Conservation (phyloP, 2,329 filamentous ascomycete genomes). For the Ascomycota sp. region DNA sequence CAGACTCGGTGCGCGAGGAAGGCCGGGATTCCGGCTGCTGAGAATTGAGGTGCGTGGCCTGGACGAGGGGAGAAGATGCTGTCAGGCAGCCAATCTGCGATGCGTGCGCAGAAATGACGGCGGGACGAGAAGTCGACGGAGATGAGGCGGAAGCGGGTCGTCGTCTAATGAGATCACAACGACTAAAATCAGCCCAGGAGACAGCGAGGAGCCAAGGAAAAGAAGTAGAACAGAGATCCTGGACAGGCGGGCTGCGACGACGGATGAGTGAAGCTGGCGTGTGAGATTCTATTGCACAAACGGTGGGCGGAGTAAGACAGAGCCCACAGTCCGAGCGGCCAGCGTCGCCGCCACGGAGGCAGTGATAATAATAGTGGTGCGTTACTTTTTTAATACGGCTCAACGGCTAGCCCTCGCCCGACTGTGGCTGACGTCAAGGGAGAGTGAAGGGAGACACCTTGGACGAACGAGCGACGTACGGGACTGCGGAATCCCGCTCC, state of each 20-base stretch:
- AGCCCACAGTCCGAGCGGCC: too few species aligned
- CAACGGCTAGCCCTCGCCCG: too few species aligned
- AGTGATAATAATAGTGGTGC: too few species aligned
- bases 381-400: too few species aligned
- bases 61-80: conserved; percentile 46
- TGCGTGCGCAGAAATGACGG: conserved; percentile 28
- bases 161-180: neutral
- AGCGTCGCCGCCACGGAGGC: too few species aligned
- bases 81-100: conserved; percentile 50
- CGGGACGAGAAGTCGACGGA: conserved; percentile 9
- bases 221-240: neutral
- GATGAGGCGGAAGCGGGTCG: conserved; percentile 5
- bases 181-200: neutral
- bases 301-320: too few species aligned
- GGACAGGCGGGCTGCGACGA: too few species aligned
- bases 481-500: neutral
- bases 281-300: too few species aligned
- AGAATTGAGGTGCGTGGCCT: conserved; percentile 26
- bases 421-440: too few species aligned
- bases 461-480: too few species aligned
- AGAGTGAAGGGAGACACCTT: too few species aligned
- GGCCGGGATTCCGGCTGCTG: conserved; percentile 12
- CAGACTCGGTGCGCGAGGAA: conserved; percentile 41
- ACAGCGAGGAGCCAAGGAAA: neutral
- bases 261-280: too few species aligned